Base-by-base conservation (phyloP, 495 filamentous ascomycete species). In the Thermochaetoides thermophila region DNA sequence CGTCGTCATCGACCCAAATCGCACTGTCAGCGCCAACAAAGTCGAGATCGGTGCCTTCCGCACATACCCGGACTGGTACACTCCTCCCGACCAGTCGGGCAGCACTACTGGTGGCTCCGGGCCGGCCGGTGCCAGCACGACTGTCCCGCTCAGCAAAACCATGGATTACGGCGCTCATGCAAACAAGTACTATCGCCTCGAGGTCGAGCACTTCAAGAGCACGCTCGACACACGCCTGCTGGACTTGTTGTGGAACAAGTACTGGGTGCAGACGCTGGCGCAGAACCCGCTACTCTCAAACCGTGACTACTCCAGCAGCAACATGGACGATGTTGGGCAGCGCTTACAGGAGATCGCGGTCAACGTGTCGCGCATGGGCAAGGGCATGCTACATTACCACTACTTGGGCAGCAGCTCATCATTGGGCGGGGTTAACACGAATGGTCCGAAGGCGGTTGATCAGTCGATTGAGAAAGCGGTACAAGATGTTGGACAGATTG, bases 221-320 rank as follows among this genome's bases (percentile, higher is more conserved):
- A 77, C 78, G 3, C 76, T 99, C 19, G 91, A 99, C 52, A 66
- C 73, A 1, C 74, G 81, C 40, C 64, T 96, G 18, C 63, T 99
- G 5, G 84, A 86, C 42, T 67, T 82, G 27, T 66, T 99, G 32
- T 99, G 91, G 91, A 95, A 93, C 56, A 99, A 99, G 53, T 99
- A 99, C 61, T 99, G 91, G 91, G 87, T 96, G 16, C 76, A 84
- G 37, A 99, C 91, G 16, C 71, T 99, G n/a, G 86, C 82, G n/a
- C 82, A 93, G 50, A 86, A 73, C 43, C 87, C 91, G 27, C 68
- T 96, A 7, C 78, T 93, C 42, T 81, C 84, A 27, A 95, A 94
- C 45, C 78, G 87, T 41, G 89, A 95, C 40, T 99, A 84, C 51
- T 75, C 75, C 32, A 91, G 76, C 44, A 87, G 84, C 53, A 87